A percentile compares a stretch with the other conserved stretches of the same genome.
These are phyloP conservation scores for Geranomyces variabilis DNA, from an alignment of 192 early-diverging fungal genomes.

Conservation along the genomic window DNA sequence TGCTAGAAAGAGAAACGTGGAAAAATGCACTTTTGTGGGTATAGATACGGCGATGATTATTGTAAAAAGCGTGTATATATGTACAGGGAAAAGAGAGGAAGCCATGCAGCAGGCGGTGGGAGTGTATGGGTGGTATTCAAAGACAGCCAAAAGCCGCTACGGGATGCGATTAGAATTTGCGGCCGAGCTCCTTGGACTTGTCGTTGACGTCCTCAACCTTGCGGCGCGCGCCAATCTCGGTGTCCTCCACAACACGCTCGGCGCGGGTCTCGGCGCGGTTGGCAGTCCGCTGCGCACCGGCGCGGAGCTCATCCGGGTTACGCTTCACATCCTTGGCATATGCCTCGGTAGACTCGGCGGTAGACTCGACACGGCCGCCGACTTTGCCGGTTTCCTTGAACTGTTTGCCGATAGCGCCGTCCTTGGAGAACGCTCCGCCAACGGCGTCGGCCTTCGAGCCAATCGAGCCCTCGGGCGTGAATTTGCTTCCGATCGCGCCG, in stretches of 20 bases:
- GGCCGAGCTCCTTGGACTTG: conserved; percentile 9
- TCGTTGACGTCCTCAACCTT: conserved; percentile 10
- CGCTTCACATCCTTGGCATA: conserved; percentile 18
- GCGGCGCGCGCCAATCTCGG: conserved; percentile 4
- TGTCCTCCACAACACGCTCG: conserved; percentile 15
- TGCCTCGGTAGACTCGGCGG: conserved; percentile 21
- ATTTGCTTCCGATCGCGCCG: conserved; percentile 30
- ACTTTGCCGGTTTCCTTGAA: conserved; percentile 23
- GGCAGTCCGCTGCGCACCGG: not conserved
- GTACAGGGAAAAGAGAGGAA: no score
- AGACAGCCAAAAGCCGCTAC: no score
- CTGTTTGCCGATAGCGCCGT: conserved; percentile 37
- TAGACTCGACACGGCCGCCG: conserved; percentile 24
- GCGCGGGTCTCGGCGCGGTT: conserved; percentile 4
- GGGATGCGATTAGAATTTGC: conserved; percentile 15
- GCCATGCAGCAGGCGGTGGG: no score
- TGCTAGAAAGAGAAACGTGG: no score
- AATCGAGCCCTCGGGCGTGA: conserved; percentile 26
- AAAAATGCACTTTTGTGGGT: no score
- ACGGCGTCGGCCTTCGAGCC: conserved; percentile 20
- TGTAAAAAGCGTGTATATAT: no score
- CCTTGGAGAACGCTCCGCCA: conserved; percentile 24
- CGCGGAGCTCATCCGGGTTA: conserved; percentile 15
- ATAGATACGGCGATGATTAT: no score
- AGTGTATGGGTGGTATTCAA: no score